These are phyloP conservation scores for Trametes maxima DNA, from an alignment of 768 basidiomycete species.

Conservation along the genomic window DNA sequence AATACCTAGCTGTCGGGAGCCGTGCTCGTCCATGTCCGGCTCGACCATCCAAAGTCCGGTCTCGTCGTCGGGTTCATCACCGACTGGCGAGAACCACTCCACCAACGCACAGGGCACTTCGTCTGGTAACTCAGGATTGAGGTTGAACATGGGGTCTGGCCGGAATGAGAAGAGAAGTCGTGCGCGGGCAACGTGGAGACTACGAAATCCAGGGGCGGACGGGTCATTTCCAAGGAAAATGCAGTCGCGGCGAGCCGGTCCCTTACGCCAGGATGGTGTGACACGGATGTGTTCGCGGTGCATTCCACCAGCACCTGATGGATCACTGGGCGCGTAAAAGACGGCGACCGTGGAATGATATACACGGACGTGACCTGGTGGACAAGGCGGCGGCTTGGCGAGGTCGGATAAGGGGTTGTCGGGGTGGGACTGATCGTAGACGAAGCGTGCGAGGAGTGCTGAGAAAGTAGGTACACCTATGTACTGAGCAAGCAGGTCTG, in stretches of 20 bases:
- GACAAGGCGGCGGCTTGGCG: background rate
- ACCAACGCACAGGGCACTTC: constrained; percentile 5
- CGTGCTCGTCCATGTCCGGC: no score
- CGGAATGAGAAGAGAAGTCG: constrained; percentile 32
- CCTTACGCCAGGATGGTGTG: constrained; percentile 26
- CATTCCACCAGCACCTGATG: constrained; percentile 32
- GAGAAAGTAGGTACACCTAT: no score
- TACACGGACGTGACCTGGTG: constrained; percentile 5
- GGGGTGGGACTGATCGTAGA: no score
- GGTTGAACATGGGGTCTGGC: constrained; percentile 27
- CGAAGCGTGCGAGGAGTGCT: no score
- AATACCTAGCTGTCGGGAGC: no score
- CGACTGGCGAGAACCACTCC: constrained; percentile 5
- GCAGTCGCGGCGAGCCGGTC: constrained; percentile 4
- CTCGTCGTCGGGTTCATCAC: background rate
- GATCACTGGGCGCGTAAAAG: constrained; percentile 34
- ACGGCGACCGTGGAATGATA: constrained; percentile 28
- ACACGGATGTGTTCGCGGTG: constrained; percentile 28
- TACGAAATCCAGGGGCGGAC: background rate
- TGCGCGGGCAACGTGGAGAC: background rate
- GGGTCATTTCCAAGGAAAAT: background rate
- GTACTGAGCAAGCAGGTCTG: no score
- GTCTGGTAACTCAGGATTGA: no score
- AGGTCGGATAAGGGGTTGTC: background rate
- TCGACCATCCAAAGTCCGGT: no score